Evolutionary conservation across 2,329 filamentous ascomycete genomes (phyloP).

Genomic region (Helotiales sp.): DNA sequence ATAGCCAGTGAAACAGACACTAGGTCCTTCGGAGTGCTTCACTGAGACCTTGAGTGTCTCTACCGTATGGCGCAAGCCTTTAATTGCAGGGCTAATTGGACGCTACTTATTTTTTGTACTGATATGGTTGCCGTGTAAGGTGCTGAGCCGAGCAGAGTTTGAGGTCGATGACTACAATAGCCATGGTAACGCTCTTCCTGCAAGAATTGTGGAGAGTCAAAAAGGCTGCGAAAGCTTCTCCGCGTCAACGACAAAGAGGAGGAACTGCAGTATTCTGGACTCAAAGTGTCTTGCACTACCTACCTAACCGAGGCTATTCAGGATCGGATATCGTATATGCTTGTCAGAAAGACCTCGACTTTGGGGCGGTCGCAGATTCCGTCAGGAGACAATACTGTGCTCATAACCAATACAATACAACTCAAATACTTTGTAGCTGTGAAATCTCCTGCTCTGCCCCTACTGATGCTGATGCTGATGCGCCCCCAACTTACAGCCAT

Average conservation of each 20-base stretch:
- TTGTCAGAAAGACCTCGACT: neutral
- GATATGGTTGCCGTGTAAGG: neutral
- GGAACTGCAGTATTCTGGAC: no score
- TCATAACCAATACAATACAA: no score
- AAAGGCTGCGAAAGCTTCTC: no score
- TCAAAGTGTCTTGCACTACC: no score
- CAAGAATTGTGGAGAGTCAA: no score
- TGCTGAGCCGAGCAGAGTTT: neutral
- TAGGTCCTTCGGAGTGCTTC: neutral
- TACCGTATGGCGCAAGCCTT: neutral
- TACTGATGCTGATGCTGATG: neutral
- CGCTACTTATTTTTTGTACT: neutral
- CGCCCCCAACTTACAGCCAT: neutral
- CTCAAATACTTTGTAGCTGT: no score
- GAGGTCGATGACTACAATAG: no score
- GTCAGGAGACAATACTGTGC: no score
- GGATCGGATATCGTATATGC: no score
- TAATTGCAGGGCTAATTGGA: neutral
- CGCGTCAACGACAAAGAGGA: no score
- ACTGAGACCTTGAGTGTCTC: neutral
- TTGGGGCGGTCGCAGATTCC: no score
- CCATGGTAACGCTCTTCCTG: no score
- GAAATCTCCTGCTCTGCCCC: neutral
- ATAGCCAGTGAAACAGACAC: slow-evolving; percentile 8
- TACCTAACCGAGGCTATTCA: neutral